Evolutionary conservation across 257 asterid genomes (phyloP).

Genomic region (Solanum corneliomulleri): DNA sequence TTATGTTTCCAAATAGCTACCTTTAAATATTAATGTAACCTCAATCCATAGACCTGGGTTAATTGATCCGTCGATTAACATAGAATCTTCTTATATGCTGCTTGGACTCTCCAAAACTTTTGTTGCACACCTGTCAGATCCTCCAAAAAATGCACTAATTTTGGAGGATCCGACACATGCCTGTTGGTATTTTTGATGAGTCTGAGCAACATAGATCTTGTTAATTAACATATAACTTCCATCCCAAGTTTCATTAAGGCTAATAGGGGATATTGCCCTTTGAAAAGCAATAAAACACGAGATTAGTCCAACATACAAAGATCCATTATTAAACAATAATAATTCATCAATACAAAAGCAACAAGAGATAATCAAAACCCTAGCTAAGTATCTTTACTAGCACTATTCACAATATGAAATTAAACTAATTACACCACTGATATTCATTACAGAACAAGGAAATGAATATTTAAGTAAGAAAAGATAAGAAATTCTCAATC

Average conservation of each 20-base stretch:
- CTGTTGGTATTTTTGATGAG: neutral
- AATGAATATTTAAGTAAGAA: neutral
- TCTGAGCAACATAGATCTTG: neutral
- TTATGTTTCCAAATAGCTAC: neutral
- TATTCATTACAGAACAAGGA: neutral
- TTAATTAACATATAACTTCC: neutral
- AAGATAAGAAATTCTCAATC: neutral
- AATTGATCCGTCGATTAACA: neutral
- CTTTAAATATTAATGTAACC: no score
- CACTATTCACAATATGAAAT: neutral
- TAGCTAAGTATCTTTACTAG: neutral
- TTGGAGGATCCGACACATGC: neutral
- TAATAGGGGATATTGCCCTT: neutral
- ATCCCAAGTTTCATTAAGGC: neutral
- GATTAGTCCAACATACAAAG: neutral
- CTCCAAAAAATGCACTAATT: neutral
- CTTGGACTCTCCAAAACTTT: neutral
- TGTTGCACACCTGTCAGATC: neutral
- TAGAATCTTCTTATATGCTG: neutral
- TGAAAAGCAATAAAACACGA: neutral
- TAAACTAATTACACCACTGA: neutral
- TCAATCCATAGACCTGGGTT: neutral
- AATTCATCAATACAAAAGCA: neutral
- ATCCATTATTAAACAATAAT: neutral
- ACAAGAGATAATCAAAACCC: neutral